Evolutionary conservation across 139 green algal species (phyloP).

Genomic region (Gonium pectorale): DNA sequence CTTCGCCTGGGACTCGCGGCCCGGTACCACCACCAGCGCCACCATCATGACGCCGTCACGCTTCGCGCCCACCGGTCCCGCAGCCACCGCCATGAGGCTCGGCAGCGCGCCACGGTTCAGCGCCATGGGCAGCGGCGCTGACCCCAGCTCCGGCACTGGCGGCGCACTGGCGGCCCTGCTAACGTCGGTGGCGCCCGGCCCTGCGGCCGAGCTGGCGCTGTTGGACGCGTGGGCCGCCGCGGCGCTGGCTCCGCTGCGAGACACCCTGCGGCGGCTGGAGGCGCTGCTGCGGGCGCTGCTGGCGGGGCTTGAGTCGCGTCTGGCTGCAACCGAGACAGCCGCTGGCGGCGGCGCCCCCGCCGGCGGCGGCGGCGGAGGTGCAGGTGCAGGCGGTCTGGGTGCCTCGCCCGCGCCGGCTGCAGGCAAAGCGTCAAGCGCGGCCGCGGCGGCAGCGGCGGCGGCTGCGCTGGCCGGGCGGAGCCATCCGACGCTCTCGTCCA

Average conservation of each 20-base stretch:
- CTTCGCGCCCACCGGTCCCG: neutral
- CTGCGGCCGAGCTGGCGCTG: neutral
- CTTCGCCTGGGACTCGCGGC: slow-evolving; percentile 8
- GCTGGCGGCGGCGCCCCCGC: neutral
- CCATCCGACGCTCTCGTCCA: slow-evolving; percentile 6
- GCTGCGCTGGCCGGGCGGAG: neutral
- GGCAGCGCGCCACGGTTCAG: neutral
- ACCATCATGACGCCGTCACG: neutral
- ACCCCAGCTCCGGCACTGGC: neutral
- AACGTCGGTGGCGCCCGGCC: neutral
- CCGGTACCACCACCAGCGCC: neutral
- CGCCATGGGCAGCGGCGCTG: neutral
- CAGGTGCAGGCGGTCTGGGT: neutral
- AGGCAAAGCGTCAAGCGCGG: neutral
- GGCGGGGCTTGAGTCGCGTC: slow-evolving; percentile 8
- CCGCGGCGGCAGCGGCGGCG: neutral
- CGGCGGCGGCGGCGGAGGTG: neutral
- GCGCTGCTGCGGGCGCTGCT: slow-evolving; percentile 6
- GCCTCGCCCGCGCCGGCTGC: neutral
- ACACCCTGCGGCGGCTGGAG: slow-evolving; percentile 1
- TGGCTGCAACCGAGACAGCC: neutral
- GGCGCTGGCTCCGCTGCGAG: slow-evolving; percentile 10
- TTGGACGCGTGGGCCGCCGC: slow-evolving; percentile 2
- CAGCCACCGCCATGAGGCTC: neutral
- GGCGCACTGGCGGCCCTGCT: neutral